Evolutionary conservation across 352 stramenopile species (phyloP).

Genomic region (Thraustotheca clavata): DNA sequence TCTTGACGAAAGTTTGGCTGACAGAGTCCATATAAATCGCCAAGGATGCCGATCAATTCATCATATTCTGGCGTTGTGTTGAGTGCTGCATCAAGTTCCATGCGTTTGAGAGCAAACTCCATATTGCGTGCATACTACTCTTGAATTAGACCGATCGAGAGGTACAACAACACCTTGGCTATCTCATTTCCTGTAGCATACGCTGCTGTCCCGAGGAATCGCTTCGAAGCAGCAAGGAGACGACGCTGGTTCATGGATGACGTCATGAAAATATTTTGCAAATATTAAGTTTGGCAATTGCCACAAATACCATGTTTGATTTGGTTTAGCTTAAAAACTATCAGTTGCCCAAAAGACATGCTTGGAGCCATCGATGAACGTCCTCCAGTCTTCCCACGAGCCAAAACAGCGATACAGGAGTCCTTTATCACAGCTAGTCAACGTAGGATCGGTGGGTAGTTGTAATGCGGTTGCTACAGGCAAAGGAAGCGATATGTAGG

Average conservation of each 20-base stretch:
- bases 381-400: too few species aligned
- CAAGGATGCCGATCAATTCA: neutral
- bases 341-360: conserved; percentile 8
- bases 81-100: conserved; percentile 5
- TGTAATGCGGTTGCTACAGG: neutral
- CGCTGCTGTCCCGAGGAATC: neutral
- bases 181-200: neutral
- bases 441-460: neutral
- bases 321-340: conserved; percentile 15
- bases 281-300: neutral
- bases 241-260: neutral
- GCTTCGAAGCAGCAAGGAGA: neutral
- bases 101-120: conserved; percentile 1
- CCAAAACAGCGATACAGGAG: neutral
- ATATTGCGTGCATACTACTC: conserved; percentile 4
- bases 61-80: conserved; percentile 7
- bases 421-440: neutral
- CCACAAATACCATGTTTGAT: neutral
- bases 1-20: neutral
- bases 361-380: neutral
- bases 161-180: conserved; percentile 1
- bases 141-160: neutral
- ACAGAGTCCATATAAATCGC: neutral
- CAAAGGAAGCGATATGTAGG: neutral
- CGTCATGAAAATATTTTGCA: neutral